These are phyloP conservation scores for Curvularia lunata DNA, from an alignment of 2,329 filamentous ascomycete species.

Conservation along the genomic window DNA sequence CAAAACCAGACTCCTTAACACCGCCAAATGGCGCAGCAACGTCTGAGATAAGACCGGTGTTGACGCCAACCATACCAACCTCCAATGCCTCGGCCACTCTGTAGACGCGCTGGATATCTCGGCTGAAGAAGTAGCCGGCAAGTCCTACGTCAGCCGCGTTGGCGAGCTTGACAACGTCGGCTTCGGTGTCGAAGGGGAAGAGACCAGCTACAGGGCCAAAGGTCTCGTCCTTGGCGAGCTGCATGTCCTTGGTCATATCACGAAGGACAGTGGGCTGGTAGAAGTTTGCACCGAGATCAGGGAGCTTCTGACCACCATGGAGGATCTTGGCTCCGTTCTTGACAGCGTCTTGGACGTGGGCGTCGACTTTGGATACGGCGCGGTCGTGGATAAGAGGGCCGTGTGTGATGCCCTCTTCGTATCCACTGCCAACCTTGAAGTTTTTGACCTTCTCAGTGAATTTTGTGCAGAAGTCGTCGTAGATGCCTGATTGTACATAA, in stretches of 20 bases:
- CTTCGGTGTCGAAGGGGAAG: slow-evolving; percentile 87
- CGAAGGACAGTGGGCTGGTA: slow-evolving; percentile 89
- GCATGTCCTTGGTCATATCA: slow-evolving; percentile 86
- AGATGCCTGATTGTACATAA: slow-evolving; percentile 78
- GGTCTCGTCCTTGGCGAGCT: slow-evolving; percentile 84
- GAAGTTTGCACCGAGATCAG: slow-evolving; percentile 82
- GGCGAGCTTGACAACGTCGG: slow-evolving; percentile 83
- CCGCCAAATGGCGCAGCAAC: slow-evolving; percentile 57
- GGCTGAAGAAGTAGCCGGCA: slow-evolving; percentile 90
- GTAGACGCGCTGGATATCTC: slow-evolving; percentile 64
- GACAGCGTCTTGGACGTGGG: slow-evolving; percentile 46
- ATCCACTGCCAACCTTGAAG: slow-evolving; percentile 80
- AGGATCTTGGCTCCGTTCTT: slow-evolving; percentile 44
- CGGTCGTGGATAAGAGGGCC: slow-evolving; percentile 86
- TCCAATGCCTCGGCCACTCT: slow-evolving; percentile 71
- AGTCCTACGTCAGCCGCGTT: slow-evolving; percentile 86
- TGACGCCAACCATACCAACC: slow-evolving; percentile 81
- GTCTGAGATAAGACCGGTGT: slow-evolving; percentile 59
- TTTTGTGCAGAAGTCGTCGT: slow-evolving; percentile 73
- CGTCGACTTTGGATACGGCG: slow-evolving; percentile 57
- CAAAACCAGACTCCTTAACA: slow-evolving; percentile 59
- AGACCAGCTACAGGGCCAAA: slow-evolving; percentile 93
- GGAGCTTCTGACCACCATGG: slow-evolving; percentile 68
- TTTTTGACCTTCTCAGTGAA: slow-evolving; percentile 74
- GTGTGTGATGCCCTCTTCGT: slow-evolving; percentile 73